Conservation (phyloP, 2,329 filamentous ascomycete genomes). For the Ascochyta fabae region DNA sequence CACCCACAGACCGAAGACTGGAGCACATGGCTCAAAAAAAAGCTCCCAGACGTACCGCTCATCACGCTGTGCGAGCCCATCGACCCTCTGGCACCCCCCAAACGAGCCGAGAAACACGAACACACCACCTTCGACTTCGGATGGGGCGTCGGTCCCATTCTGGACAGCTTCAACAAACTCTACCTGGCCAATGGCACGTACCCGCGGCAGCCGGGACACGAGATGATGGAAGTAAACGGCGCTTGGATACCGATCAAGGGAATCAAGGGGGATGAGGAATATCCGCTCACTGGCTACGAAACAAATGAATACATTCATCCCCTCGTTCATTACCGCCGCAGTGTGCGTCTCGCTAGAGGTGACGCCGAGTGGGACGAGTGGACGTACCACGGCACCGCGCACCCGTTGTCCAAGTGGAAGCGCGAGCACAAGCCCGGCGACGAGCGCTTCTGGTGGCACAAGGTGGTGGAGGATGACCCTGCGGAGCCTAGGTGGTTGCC, state of each 20-base stretch:
- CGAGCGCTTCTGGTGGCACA: slow-evolving; percentile 40
- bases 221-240: slow-evolving; percentile 44
- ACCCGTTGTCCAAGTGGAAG: slow-evolving; percentile 32
- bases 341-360: too few species aligned
- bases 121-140: slow-evolving; percentile 50
- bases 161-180: slow-evolving; percentile 50
- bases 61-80: too few species aligned
- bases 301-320: slow-evolving; percentile 61
- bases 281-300: slow-evolving; percentile 19
- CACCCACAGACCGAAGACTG: slow-evolving; percentile 19
- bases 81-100: background rate
- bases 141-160: slow-evolving; percentile 55
- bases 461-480: slow-evolving; percentile 19
- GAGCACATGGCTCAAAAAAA: slow-evolving; percentile 18
- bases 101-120: slow-evolving; percentile 35
- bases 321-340: slow-evolving; percentile 21
- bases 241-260: slow-evolving; percentile 8
- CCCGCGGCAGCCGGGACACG: slow-evolving; percentile 54
- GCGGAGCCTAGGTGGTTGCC: slow-evolving; percentile 20
- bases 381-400: background rate
- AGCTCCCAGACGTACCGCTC: too few species aligned
- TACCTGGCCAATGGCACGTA: slow-evolving; percentile 53
- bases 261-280: background rate
- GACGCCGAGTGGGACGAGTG: slow-evolving; percentile 27
- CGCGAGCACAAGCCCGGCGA: slow-evolving; percentile 26